phyloP scores from a whole-genome alignment of 257 asterid species.

The Solanum peruvianum region DNA sequence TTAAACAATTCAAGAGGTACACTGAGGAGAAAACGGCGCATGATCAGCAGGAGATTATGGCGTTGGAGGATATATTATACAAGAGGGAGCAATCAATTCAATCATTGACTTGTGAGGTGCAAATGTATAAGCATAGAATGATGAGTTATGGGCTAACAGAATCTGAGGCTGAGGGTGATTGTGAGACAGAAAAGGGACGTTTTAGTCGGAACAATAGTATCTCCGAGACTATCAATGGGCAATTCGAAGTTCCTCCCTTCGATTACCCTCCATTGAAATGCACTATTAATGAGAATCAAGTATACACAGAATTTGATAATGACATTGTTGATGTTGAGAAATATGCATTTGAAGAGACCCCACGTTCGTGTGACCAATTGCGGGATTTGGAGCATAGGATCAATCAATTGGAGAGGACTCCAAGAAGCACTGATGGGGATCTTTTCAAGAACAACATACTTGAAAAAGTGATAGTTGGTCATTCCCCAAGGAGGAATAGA shows the following conservation, averaged over 20 bases:
- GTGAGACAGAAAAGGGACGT: slow-evolving; percentile 1
- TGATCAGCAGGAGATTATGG: slow-evolving; percentile 66
- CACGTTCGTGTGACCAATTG: slow-evolving; percentile 43
- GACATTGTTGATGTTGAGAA: slow-evolving; percentile 66
- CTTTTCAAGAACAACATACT: slow-evolving; percentile 35
- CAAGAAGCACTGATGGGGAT: slow-evolving; percentile 58
- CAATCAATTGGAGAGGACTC: slow-evolving; percentile 75
- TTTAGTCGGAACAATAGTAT: slow-evolving; percentile 42
- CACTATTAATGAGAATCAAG: slow-evolving; percentile 36
- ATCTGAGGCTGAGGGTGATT: slow-evolving; percentile 55
- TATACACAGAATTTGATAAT: slow-evolving; percentile 39
- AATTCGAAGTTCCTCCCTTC: slow-evolving; percentile 33
- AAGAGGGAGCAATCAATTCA: slow-evolving; percentile 81
- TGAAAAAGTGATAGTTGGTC: slow-evolving; percentile 79
- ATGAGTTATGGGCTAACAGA: slow-evolving; percentile 89
- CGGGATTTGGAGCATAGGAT: slow-evolving; percentile 72
- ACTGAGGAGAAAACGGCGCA: slow-evolving; percentile 90
- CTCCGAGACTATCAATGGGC: slow-evolving; percentile 38
- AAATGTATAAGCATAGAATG: slow-evolving; percentile 83
- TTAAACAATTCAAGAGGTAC: slow-evolving; percentile 77
- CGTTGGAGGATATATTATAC: slow-evolving; percentile 76
- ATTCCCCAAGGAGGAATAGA: slow-evolving; percentile 58
- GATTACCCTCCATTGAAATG: slow-evolving; percentile 85
- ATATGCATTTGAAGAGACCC: slow-evolving; percentile 74
- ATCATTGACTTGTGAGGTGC: slow-evolving; percentile 74